phyloP scores from a whole-genome alignment of 768 basidiomycete species.

The Leccinum variicolor region DNA sequence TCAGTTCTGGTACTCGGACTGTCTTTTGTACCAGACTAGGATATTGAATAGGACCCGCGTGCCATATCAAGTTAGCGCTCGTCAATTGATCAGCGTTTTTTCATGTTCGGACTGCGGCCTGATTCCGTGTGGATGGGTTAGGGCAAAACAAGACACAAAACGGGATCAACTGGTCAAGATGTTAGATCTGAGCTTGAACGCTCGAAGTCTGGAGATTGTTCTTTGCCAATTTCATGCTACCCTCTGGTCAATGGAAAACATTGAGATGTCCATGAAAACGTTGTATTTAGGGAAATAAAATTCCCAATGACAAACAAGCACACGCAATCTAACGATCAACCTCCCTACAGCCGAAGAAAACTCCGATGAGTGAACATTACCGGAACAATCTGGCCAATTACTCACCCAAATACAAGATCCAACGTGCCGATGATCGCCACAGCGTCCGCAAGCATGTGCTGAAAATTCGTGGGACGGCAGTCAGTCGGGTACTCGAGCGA shows the following conservation, averaged over 20 bases:
- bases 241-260: neutral
- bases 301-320: neutral
- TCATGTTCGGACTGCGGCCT: neutral
- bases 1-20: neutral
- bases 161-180: neutral
- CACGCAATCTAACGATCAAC: constrained; percentile 28
- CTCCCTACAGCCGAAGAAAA: constrained; percentile 15
- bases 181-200: neutral
- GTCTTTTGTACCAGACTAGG: neutral
- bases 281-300: neutral
- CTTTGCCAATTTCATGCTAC: neutral
- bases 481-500: constrained; percentile 7
- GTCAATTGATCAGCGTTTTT: neutral
- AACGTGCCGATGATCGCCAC: constrained; percentile 98
- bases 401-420: constrained; percentile 96
- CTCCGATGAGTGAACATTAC: neutral
- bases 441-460: constrained; percentile 92
- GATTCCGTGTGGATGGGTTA: neutral
- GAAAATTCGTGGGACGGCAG: constrained; percentile 27
- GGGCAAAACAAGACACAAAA: neutral
- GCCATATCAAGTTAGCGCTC: neutral
- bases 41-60: neutral
- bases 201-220: neutral
- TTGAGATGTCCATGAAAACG: neutral
- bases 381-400: constrained; percentile 11